Percentiles rank a stretch among this genome's conserved stretches.
Conservation (phyloP, 2,329 filamentous ascomycete species). For the Helotiales sp. region DNA sequence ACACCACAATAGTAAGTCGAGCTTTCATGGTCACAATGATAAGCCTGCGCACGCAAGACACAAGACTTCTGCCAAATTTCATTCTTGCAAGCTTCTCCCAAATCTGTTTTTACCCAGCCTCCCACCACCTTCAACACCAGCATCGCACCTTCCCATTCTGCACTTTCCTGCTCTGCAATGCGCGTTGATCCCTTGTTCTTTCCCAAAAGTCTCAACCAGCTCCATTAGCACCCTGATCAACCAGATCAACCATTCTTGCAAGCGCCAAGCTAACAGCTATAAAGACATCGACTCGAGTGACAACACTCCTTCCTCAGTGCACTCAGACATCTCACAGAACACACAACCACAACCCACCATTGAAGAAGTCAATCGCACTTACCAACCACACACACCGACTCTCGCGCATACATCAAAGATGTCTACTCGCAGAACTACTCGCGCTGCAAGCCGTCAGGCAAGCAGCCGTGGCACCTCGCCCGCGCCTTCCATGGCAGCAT, state of each 20-base stretch:
- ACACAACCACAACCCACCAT: not conserved
- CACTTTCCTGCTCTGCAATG: not conserved
- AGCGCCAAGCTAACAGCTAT: not conserved
- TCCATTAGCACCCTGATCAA: too few relatives aligned
- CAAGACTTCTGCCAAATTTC: not conserved
- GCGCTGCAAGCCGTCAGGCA: conserved; percentile 26
- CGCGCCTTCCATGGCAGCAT: conserved; percentile 14
- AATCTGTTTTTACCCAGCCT: not conserved
- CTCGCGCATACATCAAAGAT: conserved; percentile 18
- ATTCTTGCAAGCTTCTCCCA: not conserved
- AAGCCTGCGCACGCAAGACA: not conserved
- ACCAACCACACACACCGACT: not conserved
- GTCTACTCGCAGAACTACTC: conserved; percentile 29
- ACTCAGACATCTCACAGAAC: not conserved
- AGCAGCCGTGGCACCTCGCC: conserved; percentile 23
- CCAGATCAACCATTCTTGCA: not conserved
- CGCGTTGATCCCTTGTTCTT: not conserved
- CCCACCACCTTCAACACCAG: not conserved
- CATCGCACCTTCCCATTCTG: too few relatives aligned
- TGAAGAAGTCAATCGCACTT: not conserved
- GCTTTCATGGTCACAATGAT: not conserved
- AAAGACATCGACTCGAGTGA: not conserved
- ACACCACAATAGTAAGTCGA: conserved; percentile 26
- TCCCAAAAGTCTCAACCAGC: too few relatives aligned
- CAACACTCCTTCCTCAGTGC: not conserved